phyloP scores from a whole-genome alignment of 768 basidiomycete genomes.

The Panellus pusillus region DNA sequence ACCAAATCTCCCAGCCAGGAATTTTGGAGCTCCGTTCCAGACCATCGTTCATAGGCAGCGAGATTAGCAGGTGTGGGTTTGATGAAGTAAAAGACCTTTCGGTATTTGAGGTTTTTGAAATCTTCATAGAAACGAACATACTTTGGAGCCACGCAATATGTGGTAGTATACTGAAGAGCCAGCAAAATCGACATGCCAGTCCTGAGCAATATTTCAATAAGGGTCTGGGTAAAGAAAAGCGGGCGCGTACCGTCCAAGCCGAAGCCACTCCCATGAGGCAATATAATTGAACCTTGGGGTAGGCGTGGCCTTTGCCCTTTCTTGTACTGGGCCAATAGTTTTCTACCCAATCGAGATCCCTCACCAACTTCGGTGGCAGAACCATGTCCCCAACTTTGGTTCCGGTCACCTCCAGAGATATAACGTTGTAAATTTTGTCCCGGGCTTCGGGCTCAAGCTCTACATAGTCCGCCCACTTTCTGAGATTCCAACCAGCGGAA shows the following conservation, averaged over 20 bases:
- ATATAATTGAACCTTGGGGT: conserved; percentile 94
- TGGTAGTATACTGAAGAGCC: conserved; percentile 99
- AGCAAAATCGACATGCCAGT: conserved; percentile 99
- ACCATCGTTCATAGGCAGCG: conserved; percentile 91
- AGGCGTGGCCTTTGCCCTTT: conserved; percentile 69
- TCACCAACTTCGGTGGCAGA: conserved; percentile 77
- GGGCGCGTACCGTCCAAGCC: conserved; percentile 85
- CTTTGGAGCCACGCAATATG: conserved; percentile 84
- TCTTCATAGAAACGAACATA: conserved; percentile 25
- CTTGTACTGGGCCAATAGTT: conserved; percentile 87
- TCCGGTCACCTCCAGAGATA: conserved; percentile 91
- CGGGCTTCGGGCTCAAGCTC: conserved; percentile 62
- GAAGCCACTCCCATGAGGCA: conserved; percentile 94
- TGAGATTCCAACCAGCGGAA: conserved; percentile 84
- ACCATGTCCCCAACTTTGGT: conserved; percentile 79
- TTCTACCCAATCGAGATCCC: conserved; percentile 96
- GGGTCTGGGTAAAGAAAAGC: background rate
- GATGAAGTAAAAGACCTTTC: conserved; percentile 91
- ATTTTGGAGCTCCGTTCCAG: conserved; percentile 86
- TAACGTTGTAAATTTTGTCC: conserved; percentile 93
- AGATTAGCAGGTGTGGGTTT: conserved; percentile 84
- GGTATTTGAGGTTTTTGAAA: background rate
- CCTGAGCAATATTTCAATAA: conserved; percentile 45
- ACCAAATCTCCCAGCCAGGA: conserved; percentile 93
- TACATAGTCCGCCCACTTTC: conserved; percentile 89